Base-by-base conservation (phyloP, 129 eudicot genomes). In the Saussurea involucrata region DNA sequence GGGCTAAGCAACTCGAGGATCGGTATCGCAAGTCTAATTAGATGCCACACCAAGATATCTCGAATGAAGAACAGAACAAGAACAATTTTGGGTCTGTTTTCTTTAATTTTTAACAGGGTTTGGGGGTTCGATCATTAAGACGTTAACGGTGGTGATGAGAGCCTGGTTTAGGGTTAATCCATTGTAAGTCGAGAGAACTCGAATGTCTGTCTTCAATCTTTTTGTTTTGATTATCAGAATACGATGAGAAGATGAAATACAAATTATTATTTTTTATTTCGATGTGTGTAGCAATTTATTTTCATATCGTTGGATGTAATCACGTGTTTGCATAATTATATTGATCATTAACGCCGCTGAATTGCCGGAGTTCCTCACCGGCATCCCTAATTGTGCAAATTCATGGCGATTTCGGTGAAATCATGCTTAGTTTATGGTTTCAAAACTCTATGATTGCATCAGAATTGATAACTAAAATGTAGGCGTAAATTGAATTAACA, bases 1-100 rank as follows among this genome's bases (percentile, higher is more conserved):
- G 65, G 61, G 86, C 86, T 44, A 81, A 69, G 76, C 86, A 86
- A 75, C 31, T 86, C 42, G 90, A 88, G 32, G 86, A 88, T 72
- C 87, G 83, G 69, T 88, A 86, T 64, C 88, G 93, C 20, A 88
- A 88, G 77, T 83, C 85, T 37, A 75, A 85, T 74, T 83, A 78
- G 61, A 76, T 37, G 4, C 80, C 71, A 15, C 78, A 73, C n/a
- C 72, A 80, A n/a, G 82, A 85, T 5, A 46, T 29, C 17, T 42
- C 40, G 20, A 27, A 13, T 18, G 13, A 36, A n/a, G 33, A 4
- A 49, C 58, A 49, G 6, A 13, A 11, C 21, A 36, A n/a, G 33
- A 4, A 49, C 8, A 15, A 13, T 46, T 46, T 37, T 53, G 11
- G 15, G 13, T 37, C 61, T 25, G 24, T 61, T 24, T 37, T 72